A percentile compares a stretch with the other conserved stretches of the same genome.
Evolutionary conservation across 345 rosid genomes (phyloP).

Genomic region (Firmiana major): DNA sequence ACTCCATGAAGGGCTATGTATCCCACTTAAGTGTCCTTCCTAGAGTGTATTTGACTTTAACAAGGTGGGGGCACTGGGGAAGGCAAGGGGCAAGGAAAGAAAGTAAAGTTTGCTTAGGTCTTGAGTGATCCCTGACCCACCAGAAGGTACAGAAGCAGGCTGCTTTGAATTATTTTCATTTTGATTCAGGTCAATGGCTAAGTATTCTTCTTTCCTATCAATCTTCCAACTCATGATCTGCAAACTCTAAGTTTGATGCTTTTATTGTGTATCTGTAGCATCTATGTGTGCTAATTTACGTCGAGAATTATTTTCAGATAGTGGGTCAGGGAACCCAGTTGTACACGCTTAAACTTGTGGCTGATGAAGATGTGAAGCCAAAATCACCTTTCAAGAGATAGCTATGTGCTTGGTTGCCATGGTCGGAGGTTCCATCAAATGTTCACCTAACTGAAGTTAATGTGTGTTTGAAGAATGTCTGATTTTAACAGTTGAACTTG

Average conservation of each 20-base stretch:
- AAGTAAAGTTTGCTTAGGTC: slow-evolving; percentile 11
- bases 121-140: slow-evolving; percentile 12
- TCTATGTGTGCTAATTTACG: neutral
- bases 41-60: slow-evolving; percentile 10
- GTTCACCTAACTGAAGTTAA: slow-evolving; percentile 15
- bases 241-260: neutral
- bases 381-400: slow-evolving; percentile 18
- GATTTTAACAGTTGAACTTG: slow-evolving; percentile 24
- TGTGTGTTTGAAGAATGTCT: neutral
- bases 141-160: neutral
- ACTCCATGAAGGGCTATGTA: slow-evolving; percentile 10
- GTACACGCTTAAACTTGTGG: neutral
- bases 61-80: neutral
- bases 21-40: slow-evolving; percentile 12
- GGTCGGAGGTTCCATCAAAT: slow-evolving; percentile 13
- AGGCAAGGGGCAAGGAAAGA: neutral
- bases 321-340: neutral
- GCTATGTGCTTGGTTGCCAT: neutral
- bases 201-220: neutral
- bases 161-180: neutral
- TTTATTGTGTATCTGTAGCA: neutral
- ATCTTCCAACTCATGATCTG: neutral
- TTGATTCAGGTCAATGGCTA: neutral
- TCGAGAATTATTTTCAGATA: neutral
- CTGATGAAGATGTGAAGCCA: slow-evolving; percentile 20